Conservation (phyloP, 192 early-diverging fungal genomes). For the Hyaloraphidium curvatum region DNA sequence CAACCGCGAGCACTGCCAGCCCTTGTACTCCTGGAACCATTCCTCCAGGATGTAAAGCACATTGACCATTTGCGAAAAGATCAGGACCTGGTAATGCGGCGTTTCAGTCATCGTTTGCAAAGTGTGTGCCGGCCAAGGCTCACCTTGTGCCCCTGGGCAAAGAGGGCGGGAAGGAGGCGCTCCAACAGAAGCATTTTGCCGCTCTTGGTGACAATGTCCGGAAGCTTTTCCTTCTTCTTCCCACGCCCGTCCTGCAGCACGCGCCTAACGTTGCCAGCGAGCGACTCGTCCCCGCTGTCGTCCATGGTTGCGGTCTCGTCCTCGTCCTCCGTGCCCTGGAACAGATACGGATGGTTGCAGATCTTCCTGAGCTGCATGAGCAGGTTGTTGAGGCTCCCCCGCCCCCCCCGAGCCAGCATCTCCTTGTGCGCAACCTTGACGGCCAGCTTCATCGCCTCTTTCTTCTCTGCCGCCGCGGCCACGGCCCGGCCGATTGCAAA, state of each 20-base stretch:
- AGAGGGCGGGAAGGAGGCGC: conserved; percentile 55
- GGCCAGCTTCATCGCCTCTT: too few relatives aligned
- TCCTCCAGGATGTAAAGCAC: conserved; percentile 71
- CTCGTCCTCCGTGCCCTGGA: conserved; percentile 59
- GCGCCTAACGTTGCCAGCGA: background rate
- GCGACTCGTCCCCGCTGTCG: background rate
- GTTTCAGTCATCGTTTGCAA: background rate
- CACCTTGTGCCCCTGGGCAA: conserved; percentile 71
- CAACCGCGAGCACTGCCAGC: conserved; percentile 19
- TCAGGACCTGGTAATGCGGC: conserved; percentile 18
- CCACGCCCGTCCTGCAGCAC: too few relatives aligned
- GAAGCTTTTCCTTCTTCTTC: conserved; percentile 4
- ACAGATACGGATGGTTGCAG: conserved; percentile 88
- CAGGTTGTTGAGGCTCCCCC: conserved; percentile 24
- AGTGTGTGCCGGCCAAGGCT: background rate
- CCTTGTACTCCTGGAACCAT: conserved; percentile 14
- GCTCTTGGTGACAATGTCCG: conserved; percentile 37
- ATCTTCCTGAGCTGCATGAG: conserved; percentile 84
- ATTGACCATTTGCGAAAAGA: conserved; percentile 84
- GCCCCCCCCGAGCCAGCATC: too few relatives aligned
- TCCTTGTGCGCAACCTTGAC: too few relatives aligned
- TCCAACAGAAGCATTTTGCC: conserved; percentile 82
- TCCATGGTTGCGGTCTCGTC: conserved; percentile 38
- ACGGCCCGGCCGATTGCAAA: too few relatives aligned
- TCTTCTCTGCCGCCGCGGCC: too few relatives aligned